Evolutionary conservation across 495 filamentous ascomycete species (phyloP), one percentile per base, ranked within the genome.

Genomic region (Penicillium dipodomyicola): DNA sequence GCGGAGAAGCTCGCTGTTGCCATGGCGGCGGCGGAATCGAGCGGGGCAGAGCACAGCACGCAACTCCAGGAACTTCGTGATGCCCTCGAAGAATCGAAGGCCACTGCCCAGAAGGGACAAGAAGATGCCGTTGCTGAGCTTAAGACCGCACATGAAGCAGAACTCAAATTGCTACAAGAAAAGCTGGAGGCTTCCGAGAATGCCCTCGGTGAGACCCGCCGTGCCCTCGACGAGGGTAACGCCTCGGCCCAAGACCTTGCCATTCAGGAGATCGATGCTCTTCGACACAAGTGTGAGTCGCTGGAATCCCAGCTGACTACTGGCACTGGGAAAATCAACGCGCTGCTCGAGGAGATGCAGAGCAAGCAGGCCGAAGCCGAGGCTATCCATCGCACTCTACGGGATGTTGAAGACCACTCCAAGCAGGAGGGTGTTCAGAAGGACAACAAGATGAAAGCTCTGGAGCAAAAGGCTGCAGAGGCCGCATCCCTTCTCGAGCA

Each of bases 41-140:
- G 62, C 33, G 64, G 65, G 23, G 55, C 62, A 15, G 67, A 69
- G 15, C 68, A 79, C 47, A 60, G 67, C 8, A 62, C 75, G 41
- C 64, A 77, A 46, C 62, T 81, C 20, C 70, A 74, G 44, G 64
- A 73, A 39, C 68, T 80, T 22, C 69, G 67, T 6, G 70, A 66
- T 22, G 67, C 74, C n/a, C 62, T 80, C 15, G 72, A 80, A 37
- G 59, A 66, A 8, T 63, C 72, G 25, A 67, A 71, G 32, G 59
- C 61, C 30, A 63, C 73, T 12, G 67, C 71, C 17, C 60, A 72
- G 46, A 68, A 69, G n/a, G 71, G 58, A n/a, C 57, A 62, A n/a
- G 65, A 67, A 5, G 65, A 62, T 29, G 68, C 70, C 15, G 61
- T 77, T 22, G 56, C 53, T 9, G 72, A 77, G 27, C 58, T 80